Conservation (phyloP, 2,329 filamentous ascomycete species). For the Celoporthe dispersa region DNA sequence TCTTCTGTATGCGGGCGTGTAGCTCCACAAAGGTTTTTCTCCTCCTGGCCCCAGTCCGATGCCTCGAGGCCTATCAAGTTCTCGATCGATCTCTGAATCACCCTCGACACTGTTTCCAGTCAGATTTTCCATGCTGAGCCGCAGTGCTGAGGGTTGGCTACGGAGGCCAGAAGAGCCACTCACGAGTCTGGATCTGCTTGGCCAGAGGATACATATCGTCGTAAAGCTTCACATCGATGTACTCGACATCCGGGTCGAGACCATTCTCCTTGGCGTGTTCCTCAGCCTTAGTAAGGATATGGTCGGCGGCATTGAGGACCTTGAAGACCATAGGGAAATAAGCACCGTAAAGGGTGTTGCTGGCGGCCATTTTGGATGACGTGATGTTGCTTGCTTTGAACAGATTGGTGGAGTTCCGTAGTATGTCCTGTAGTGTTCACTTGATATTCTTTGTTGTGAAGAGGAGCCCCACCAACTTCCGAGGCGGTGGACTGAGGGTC, state of each 20-base stretch:
- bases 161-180: not conserved
- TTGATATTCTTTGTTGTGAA: not conserved
- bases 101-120: constrained; percentile 34
- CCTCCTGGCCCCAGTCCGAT: constrained; percentile 36
- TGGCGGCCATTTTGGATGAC: constrained; percentile 36
- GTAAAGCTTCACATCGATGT: constrained; percentile 35
- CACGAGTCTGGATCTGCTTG: constrained; percentile 40
- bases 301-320: constrained; percentile 35
- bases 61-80: constrained; percentile 35
- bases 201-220: constrained; percentile 43
- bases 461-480: not conserved
- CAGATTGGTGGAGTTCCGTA: not conserved
- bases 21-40: constrained; percentile 42
- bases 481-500: not conserved
- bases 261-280: constrained; percentile 36
- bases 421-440: not conserved
- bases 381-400: not conserved
- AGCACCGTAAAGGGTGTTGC: constrained; percentile 38
- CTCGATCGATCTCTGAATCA: constrained; percentile 36
- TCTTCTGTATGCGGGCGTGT: constrained; percentile 36
- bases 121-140: not conserved
- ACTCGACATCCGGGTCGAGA: constrained; percentile 32
- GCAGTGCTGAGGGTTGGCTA: not conserved
- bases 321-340: constrained; percentile 35
- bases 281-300: constrained; percentile 39